Conservation (phyloP, 257 asterid genomes). For the Solanum clarkiae region DNA sequence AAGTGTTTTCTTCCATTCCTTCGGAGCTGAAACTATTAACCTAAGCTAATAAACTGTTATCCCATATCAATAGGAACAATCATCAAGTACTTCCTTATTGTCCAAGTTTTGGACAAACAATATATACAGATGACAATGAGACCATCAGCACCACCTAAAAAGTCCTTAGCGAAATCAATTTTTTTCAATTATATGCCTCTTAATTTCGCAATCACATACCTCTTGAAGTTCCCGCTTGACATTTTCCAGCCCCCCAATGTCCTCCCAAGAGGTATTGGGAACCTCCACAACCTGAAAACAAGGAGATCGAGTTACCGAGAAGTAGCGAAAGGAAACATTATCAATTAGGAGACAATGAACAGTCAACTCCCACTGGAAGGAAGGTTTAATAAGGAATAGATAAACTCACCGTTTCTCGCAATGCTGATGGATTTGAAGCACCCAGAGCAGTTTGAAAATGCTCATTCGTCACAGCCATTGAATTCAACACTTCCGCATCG, state of each 20-base stretch:
- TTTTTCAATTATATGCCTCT: neutral
- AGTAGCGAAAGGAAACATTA: neutral
- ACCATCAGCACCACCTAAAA: neutral
- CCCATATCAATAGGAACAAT: neutral
- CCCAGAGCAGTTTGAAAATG: constrained; percentile 84
- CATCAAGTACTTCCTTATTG: neutral
- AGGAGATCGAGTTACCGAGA: neutral
- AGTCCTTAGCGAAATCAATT: neutral
- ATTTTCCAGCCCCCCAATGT: constrained; percentile 80
- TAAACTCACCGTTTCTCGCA: constrained; percentile 72
- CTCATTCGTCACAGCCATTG: constrained; percentile 91
- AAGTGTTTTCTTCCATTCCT: neutral
- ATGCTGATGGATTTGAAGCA: constrained; percentile 85
- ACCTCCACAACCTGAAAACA: constrained; percentile 72
- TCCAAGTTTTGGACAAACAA: neutral
- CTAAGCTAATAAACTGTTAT: neutral
- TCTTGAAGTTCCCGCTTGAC: constrained; percentile 95
- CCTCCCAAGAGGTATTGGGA: constrained; percentile 77
- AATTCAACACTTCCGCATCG: constrained; percentile 82
- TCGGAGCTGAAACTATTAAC: neutral
- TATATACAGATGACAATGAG: no score
- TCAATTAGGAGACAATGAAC: neutral
- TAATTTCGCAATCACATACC: constrained; percentile 20
- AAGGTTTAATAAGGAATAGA: neutral
- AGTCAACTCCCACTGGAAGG: neutral